These are phyloP conservation scores for Nadsonia commutata DNA, from an alignment of 1,139 yeast species.

Conservation along the genomic window DNA sequence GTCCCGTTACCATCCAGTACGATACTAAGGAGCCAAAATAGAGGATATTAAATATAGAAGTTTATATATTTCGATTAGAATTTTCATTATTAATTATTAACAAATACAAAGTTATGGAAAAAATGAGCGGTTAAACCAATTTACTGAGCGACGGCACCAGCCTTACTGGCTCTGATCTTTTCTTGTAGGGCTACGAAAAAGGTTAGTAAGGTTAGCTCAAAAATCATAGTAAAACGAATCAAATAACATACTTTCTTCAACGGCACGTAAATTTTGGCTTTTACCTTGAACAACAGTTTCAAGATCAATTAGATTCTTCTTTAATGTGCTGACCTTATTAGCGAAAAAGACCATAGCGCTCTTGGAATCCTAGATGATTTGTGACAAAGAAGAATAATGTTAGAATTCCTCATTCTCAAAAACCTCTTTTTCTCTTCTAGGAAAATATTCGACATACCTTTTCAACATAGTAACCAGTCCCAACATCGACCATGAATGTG, in stretches of 20 bases:
- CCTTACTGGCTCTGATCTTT: constrained; percentile 3
- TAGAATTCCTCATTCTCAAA: constrained; percentile 1
- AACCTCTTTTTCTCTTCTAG: background rate
- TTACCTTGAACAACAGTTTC: constrained; percentile 44
- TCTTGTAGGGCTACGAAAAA: constrained; percentile 3
- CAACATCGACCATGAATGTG: constrained; percentile 79
- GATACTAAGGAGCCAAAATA: constrained; percentile 37
- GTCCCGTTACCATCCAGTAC: constrained; percentile 63
- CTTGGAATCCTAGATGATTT: constrained; percentile 24
- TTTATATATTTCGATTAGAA: background rate
- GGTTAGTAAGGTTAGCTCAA: background rate
- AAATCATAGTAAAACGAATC: background rate
- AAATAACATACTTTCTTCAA: constrained; percentile 18
- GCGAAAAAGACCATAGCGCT: constrained; percentile 67
- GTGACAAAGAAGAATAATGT: background rate
- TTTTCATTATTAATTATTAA: background rate
- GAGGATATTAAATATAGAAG: background rate
- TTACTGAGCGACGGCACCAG: background rate
- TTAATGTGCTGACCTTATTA: constrained; percentile 56
- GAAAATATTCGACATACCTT: constrained; percentile 26
- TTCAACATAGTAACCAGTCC: constrained; percentile 90
- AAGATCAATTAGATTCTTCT: constrained; percentile 58
- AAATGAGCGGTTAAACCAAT: no score
- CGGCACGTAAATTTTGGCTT: constrained; percentile 18
- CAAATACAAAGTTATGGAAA: background rate